phyloP scores from a whole-genome alignment of 192 early-diverging fungal genomes.

The Backusella luteola region DNA sequence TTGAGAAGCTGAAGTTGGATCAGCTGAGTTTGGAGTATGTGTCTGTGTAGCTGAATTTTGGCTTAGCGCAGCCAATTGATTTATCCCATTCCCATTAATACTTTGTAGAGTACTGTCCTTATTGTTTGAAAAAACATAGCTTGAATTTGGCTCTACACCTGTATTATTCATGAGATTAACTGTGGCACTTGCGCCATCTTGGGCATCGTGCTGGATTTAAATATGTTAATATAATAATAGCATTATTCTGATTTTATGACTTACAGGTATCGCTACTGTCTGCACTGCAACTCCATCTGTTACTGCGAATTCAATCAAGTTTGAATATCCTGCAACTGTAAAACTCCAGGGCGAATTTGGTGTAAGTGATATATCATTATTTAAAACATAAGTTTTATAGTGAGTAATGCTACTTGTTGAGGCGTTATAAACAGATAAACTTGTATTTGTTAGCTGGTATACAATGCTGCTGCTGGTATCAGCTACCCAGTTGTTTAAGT shows the following conservation, averaged over 20 bases:
- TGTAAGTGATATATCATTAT: not conserved
- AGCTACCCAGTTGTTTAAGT: not conserved
- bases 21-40: not conserved
- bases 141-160: not conserved
- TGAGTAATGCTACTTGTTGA: not conserved
- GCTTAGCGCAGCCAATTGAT: not conserved
- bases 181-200: not conserved
- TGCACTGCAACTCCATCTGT: not conserved
- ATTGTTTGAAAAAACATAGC: not conserved
- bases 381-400: not conserved
- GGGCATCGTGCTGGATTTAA: not conserved
- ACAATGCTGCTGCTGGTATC: not conserved
- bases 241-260: not conserved
- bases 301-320: not conserved
- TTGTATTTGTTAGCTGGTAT: not conserved
- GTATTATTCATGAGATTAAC: not conserved
- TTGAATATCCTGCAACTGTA: constrained; percentile 1
- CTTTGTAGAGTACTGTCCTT: not conserved
- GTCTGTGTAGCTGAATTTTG: not conserved
- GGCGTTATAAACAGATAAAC: not conserved
- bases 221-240: not conserved
- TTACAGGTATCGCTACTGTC: not conserved
- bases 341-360: not conserved
- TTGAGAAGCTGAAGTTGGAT: not conserved
- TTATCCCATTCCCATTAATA: not conserved